These are phyloP conservation scores for Solanum tarapatanum DNA, from an alignment of 257 asterid genomes.

Conservation along the genomic window DNA sequence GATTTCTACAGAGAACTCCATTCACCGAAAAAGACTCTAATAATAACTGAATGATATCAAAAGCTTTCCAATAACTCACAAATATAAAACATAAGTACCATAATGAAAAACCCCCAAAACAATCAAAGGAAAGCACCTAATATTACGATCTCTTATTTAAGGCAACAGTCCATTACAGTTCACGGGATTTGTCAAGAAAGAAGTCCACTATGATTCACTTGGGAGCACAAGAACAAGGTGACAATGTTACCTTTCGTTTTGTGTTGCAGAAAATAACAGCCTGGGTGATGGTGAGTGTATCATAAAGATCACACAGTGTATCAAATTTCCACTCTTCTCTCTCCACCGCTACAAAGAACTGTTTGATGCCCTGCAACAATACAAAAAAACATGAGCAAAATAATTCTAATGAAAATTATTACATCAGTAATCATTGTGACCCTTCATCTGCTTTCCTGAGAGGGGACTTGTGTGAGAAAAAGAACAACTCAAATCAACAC, in stretches of 20 bases:
- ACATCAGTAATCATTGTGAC: not conserved
- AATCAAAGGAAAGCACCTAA: not conserved
- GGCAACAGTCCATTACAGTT: not conserved
- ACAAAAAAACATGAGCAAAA: not conserved
- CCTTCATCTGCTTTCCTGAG: not conserved
- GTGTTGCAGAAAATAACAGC: constrained; percentile 97
- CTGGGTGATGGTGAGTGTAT: constrained; percentile 91
- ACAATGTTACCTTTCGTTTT: constrained; percentile 63
- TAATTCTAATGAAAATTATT: not conserved
- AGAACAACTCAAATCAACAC: constrained; percentile 1
- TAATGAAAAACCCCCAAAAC: not conserved
- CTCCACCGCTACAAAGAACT: constrained; percentile 94
- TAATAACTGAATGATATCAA: not conserved
- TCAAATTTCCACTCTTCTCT: constrained; percentile 97
- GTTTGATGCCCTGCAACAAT: constrained; percentile 77
- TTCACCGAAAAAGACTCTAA: not conserved
- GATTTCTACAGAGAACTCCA: not conserved
- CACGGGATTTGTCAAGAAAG: not conserved
- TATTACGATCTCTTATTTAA: not conserved
- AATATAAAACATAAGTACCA: not conserved
- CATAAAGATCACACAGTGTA: constrained; percentile 89
- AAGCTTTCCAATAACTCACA: not conserved
- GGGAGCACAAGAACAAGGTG: not conserved
- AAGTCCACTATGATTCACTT: not conserved
- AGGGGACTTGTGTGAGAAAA: not conserved